Evolutionary conservation across 495 filamentous ascomycete species (phyloP), one percentile per base, ranked within the genome.

Genomic region (Xylaria castorea): DNA sequence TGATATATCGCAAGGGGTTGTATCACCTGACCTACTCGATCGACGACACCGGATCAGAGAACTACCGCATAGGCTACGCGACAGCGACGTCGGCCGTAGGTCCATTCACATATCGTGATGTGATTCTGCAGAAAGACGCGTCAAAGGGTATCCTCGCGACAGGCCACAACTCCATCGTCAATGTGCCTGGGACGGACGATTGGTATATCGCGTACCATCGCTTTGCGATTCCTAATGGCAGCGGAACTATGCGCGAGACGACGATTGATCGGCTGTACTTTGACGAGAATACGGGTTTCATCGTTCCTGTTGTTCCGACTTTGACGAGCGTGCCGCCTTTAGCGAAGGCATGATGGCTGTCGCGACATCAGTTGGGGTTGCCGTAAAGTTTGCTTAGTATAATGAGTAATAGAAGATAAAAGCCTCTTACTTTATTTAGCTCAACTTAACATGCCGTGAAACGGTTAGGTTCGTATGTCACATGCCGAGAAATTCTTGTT

Each of bases 161-260:
- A 2, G 71, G 73, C 7, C 70, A 75, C 51, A 69, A 64, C 55
- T 73, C 73, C 11, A 73, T 75, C 61, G n/a, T 73, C 20, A 75
- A 73, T 50, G 62, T 75, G 12, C 74, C 66, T 1, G 71, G 71
- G 1, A 73, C 74, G 5, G 74, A 75, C n/a, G 63, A 75, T 18
- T 75, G 71, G 74, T 75, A 75, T 25, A 73, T 75, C 42, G 73
- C 70, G 2, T 75, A 75, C 16, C 71, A 75, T 62, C 66, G 74
- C 32, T 73, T 75, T 57, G 46, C 30, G 25, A 73, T 75, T 40
- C 74, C 74, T 1, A 67, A 69, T 32, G 74, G 74, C 1, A 67
- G 68, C 32, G 73, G 70, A 2, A 70, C 71, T 0, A 64, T 64
- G 22, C 50, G 73, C 12, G 73, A 73, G 68, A 71, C 69, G 11